Evolutionary conservation across 768 basidiomycete genomes (phyloP).

Genomic region (Paxillus involutus): DNA sequence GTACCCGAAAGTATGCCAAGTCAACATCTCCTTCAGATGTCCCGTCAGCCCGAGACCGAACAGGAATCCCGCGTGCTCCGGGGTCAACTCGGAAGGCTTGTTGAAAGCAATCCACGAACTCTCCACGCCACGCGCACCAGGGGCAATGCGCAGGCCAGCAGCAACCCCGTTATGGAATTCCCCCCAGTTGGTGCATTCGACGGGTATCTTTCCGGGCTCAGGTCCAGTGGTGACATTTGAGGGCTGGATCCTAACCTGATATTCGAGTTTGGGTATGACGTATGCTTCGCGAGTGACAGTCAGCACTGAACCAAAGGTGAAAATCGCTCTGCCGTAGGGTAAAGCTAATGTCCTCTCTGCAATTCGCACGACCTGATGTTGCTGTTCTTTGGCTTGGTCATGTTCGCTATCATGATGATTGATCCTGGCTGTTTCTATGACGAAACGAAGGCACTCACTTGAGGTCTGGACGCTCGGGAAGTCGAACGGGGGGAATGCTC

Average conservation of each 20-base stretch:
- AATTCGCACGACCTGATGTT: slow-evolving; percentile 74
- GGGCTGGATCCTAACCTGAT: slow-evolving; percentile 71
- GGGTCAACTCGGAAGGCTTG: slow-evolving; percentile 84
- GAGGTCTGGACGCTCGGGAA: slow-evolving; percentile 65
- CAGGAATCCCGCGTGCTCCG: slow-evolving; percentile 96
- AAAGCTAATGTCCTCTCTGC: slow-evolving; percentile 89
- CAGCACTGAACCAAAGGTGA: slow-evolving; percentile 82
- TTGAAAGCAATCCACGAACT: slow-evolving; percentile 97
- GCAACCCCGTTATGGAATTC: slow-evolving; percentile 98
- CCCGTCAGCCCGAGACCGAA: slow-evolving; percentile 91
- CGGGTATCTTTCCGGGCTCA: slow-evolving; percentile 69
- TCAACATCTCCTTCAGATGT: slow-evolving; percentile 84
- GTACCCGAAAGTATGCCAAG: slow-evolving; percentile 95
- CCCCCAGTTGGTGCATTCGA: slow-evolving; percentile 85
- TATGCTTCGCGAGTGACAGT: slow-evolving; percentile 79
- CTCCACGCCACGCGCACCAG: slow-evolving; percentile 73
- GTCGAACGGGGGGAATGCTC: slow-evolving; percentile 60
- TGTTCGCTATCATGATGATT: slow-evolving; percentile 61
- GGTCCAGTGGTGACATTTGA: slow-evolving; percentile 62
- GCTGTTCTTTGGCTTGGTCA: slow-evolving; percentile 84
- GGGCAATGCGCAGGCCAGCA: slow-evolving; percentile 81
- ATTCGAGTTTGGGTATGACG: slow-evolving; percentile 77
- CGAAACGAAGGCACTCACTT: slow-evolving; percentile 45
- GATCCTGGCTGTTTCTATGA: background rate
- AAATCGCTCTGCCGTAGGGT: slow-evolving; percentile 88